Base-by-base conservation (phyloP, 2,329 filamentous ascomycete species). In the Microcyclosporella mali region DNA sequence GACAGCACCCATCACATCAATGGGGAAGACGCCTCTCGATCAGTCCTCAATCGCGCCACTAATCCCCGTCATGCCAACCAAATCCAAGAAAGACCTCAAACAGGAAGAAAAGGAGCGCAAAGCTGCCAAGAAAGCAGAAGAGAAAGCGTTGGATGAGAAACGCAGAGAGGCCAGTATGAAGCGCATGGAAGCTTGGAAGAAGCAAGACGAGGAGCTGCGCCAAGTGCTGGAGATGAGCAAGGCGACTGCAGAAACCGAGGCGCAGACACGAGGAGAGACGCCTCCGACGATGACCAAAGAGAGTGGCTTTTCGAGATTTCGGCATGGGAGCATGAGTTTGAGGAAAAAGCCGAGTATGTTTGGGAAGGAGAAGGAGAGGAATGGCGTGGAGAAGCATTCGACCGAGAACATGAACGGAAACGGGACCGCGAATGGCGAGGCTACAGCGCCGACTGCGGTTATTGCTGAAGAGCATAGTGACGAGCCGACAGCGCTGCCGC, bases 281-380 rank as follows among this genome's bases (percentile, higher is more conserved):
- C 43, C 41, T 29, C 52, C 49, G 34, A 60, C 59, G 31, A 51
- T 43, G 28, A 43, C 30, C 14, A 43, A 40, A 30, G 41, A 41
- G n/a, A 50, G 69, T 6, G 65, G 70, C 21, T 68, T 92, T 32
- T 79, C 78, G 56, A 74, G 85, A 33, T 81, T 85, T 51, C 78
- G 81, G 53, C 52, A 51, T 9, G 79, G 79, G 8, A 87, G 82
- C 63, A 90, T 86, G 69, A 88, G 85, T 50, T 76, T 94, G 70
- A 78, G 85, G 37, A 79, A 82, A 50, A 87, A 84, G 64, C 84
- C 85, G 53, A 36, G 15, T 15, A 41, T 41, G 21, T 33, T 43
- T 12, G 70, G 73, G 55, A 79, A 77, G 48, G 73, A 77, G 48
- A 73, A 66, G 53, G 61, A 66, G 14, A 62, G 61, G 47, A 57